Base-by-base conservation (phyloP, 1,139 yeast genomes). In the Meyerozyma sp. region DNA sequence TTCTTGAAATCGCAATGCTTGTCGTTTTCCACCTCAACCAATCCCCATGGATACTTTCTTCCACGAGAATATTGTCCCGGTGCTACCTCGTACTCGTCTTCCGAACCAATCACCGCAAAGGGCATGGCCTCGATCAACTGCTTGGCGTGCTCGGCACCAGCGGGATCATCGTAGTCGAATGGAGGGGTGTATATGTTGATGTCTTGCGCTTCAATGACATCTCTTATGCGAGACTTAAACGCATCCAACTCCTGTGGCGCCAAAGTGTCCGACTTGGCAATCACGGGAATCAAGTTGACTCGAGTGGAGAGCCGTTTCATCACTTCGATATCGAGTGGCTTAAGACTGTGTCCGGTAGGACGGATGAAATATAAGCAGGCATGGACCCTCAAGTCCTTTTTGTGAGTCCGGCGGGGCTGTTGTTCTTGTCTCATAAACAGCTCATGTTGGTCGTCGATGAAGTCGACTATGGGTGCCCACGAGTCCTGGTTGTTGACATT, bases 1-100 rank as follows among this genome's bases (percentile, higher is more conserved):
- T 90, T 90, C 65, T 89, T 83, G 71, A 94, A 93, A 66, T 93
- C 98, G 68, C 97, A 91, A 63, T 93, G 98, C 49, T 78, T 77
- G 61, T 91, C 98, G 65, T 93, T 93, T 65, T 93, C 98, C 42
- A 93, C 96, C 65, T 93, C 98, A 42, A 93, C 98, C 44, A 88
- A 75, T 38, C 98, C 98, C 98, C 98, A 93, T 49, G 95, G 91
- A 62, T 93, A 93, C 63, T 88, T 88, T 67, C 99, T 84, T 40
- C 96, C 98, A 51, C 86, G 79, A 40, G 89, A 91, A 50, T 78
- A 72, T 51, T 79, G 76, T 34, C 96, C 97, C 39, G 84, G 82
- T 21, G 82, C 74, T 42, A 84, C 75, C 58, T 88, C 91, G 49
- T 82, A 84, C 58, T 87, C 95, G 49, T 84, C 84, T 62, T 89